These are phyloP conservation scores for Phalaenopsis hybrid DNA, from an alignment of 116 monocot genomes.

Conservation along the genomic window DNA sequence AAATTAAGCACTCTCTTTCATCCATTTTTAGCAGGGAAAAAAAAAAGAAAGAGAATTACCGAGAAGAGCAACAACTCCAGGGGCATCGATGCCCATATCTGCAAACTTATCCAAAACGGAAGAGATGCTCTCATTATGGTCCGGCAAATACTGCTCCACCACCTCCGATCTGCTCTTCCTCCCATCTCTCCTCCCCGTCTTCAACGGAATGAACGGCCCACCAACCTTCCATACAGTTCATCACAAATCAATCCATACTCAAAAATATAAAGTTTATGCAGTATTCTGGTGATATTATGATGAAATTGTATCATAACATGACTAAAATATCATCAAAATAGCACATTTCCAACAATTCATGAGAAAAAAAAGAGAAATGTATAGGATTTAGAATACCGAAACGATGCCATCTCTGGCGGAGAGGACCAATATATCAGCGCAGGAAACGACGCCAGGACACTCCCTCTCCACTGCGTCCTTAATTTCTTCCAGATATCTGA, in stretches of 20 bases:
- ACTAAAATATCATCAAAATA: no score
- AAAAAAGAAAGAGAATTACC: no score
- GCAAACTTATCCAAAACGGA: constrained; percentile 26
- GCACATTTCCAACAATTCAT: no score
- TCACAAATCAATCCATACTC: not conserved
- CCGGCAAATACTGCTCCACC: constrained; percentile 67
- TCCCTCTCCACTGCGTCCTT: constrained; percentile 92
- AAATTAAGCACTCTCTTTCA: no score
- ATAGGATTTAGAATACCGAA: constrained; percentile 17
- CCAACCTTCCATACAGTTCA: constrained; percentile 32
- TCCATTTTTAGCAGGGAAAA: no score
- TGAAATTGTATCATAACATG: no score
- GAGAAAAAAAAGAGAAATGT: no score
- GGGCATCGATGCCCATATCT: no score
- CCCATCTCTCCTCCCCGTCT: constrained; percentile 75
- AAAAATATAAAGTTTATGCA: no score
- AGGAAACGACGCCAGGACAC: constrained; percentile 83
- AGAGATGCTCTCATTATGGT: constrained; percentile 81
- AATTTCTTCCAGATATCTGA: constrained; percentile 70
- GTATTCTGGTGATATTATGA: no score
- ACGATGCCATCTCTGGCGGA: constrained; percentile 76
- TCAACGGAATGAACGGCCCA: constrained; percentile 74
- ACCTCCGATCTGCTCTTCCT: constrained; percentile 51
- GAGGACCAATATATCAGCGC: constrained; percentile 75
- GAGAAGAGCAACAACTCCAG: no score